phyloP scores from a whole-genome alignment of 345 rosid genomes.

The Corchorus olitorius region DNA sequence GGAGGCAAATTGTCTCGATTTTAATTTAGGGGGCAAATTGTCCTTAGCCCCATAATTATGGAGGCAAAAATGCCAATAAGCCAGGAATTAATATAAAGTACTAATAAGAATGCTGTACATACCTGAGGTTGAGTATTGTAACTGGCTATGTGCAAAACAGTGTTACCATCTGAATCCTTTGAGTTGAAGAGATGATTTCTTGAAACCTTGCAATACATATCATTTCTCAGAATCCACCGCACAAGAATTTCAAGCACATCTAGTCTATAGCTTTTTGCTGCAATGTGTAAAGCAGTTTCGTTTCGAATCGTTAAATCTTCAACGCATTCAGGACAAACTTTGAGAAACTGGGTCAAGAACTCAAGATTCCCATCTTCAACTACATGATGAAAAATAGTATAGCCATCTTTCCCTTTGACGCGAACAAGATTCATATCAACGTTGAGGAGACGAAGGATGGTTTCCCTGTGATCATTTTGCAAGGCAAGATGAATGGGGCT shows the following conservation, averaged over 20 bases:
- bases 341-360: background rate
- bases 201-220: constrained; percentile 6
- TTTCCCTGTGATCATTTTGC: background rate
- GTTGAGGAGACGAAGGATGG: background rate
- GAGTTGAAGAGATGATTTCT: constrained; percentile 18
- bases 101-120: background rate
- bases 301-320: constrained; percentile 11
- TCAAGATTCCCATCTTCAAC: background rate
- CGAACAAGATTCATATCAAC: constrained; percentile 20
- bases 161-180: constrained; percentile 28
- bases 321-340: constrained; percentile 13
- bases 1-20: too few relatives aligned
- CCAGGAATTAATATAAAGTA: too few relatives aligned
- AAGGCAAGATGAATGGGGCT: background rate
- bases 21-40: too few relatives aligned
- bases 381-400: constrained; percentile 24
- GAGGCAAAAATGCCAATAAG: too few relatives aligned
- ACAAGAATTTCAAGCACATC: background rate
- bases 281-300: constrained; percentile 27
- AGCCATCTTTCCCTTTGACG: constrained; percentile 25
- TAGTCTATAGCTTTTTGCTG: background rate
- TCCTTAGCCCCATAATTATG: too few relatives aligned
- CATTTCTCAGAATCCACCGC: constrained; percentile 1
- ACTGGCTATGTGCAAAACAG: constrained; percentile 29
- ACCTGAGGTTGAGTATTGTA: constrained; percentile 24